phyloP scores from a whole-genome alignment of 306 rosid genomes.

The Chamaecrista fasciculata region DNA sequence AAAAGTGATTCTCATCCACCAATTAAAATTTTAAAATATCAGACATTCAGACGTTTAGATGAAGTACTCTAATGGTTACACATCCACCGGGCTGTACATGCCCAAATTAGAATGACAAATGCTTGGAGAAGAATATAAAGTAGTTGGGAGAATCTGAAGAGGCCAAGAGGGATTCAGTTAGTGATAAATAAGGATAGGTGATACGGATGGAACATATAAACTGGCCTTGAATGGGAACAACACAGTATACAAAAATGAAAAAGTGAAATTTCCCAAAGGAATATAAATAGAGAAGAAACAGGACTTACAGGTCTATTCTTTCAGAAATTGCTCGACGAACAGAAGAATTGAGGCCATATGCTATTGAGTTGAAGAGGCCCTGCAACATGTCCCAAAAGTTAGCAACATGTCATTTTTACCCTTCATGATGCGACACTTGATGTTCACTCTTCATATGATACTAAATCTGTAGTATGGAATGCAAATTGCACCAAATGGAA shows the following conservation, averaged over 20 bases:
- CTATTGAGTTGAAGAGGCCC: slow-evolving; percentile 98
- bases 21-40: neutral
- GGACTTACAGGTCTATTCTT: slow-evolving; percentile 78
- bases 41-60: neutral
- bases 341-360: slow-evolving; percentile 95
- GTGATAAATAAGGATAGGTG: neutral
- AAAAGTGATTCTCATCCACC: neutral
- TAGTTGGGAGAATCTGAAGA: slow-evolving; percentile 8
- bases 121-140: neutral
- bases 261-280: neutral
- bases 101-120: neutral
- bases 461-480: slow-evolving; percentile 26
- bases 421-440: slow-evolving; percentile 6
- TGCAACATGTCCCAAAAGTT: slow-evolving; percentile 34
- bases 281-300: slow-evolving; percentile 1
- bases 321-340: slow-evolving; percentile 89
- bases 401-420: slow-evolving; percentile 13
- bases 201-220: slow-evolving; percentile 25
- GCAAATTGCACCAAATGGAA: slow-evolving; percentile 27
- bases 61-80: neutral
- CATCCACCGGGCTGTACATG: neutral
- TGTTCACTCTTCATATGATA: slow-evolving; percentile 20
- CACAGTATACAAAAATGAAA: neutral
- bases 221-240: slow-evolving; percentile 1
- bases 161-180: neutral